Base-by-base conservation (phyloP, 192 early-diverging fungal genomes). In the Rhizophlyctis rosea region DNA sequence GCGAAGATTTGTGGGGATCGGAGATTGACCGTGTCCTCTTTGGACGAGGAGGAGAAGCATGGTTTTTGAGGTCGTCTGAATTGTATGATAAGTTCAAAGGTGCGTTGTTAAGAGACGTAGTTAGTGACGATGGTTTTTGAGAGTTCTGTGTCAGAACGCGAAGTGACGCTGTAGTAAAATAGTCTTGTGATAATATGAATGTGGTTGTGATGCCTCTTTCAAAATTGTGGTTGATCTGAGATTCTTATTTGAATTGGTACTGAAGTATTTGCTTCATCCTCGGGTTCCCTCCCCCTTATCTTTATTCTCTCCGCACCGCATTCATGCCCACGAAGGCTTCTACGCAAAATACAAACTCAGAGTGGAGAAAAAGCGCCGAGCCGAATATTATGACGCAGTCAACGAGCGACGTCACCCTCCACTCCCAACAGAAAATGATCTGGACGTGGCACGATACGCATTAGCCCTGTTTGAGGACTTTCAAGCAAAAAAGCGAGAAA, bases 401-500 rank as follows among this genome's bases (percentile, higher is more conserved):
- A 47, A 49, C 9, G n/a, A 34, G 21, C 13, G 11, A 7, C 27
- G 29, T 24, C 39, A 44, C 23, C 11, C 18, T 13, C 18, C n/a
- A 14, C 30, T 36, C 18, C 44, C 47, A 31, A 48, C 39, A 0
- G 4, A 25, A 9, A 36, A 61, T 34, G 47, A 14, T 13, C 5
- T 51, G 4, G 50, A 23, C 25, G 65, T 49, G 23, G 48, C 56
- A 3, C 62, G 61, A 25, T 69, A 82, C 64, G 75, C 77, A 1
- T 51, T 87, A 27, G 56, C 67, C 0, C 50, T 87, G 9, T 87
- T 87, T 57, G 48, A 64, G 3, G 80, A 86, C 28, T 87, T 72
- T 58, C 64, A 72, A 51, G 33, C 29, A 9, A 82, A 79, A 57
- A 84, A 84, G 39, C 33, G 27, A 16, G 48, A 53, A 4, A 28